Evolutionary conservation across 805 yeast species (phyloP).

Genomic region (Candida gorgasii): DNA sequence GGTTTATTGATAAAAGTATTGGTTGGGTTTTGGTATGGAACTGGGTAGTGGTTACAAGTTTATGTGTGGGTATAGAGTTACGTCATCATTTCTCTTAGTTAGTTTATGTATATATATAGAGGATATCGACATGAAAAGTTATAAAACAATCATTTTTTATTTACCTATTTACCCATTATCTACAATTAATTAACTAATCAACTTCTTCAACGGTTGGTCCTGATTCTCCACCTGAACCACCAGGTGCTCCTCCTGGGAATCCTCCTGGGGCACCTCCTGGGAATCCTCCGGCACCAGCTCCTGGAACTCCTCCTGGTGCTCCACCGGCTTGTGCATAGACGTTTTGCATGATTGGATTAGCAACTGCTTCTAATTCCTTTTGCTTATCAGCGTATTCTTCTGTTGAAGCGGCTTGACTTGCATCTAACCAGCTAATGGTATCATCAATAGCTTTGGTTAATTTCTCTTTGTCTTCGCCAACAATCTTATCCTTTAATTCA

Average conservation of each 20-base stretch:
- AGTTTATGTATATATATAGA: not conserved
- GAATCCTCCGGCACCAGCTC: constrained; percentile 34
- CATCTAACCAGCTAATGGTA: constrained; percentile 42
- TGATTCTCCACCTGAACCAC: constrained; percentile 16
- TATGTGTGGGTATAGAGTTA: constrained; percentile 27
- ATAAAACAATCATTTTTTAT: not conserved
- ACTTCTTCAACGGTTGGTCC: constrained; percentile 22
- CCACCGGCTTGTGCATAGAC: constrained; percentile 35
- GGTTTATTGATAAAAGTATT: constrained; percentile 37
- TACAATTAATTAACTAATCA: constrained; percentile 16
- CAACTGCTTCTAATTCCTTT: constrained; percentile 41
- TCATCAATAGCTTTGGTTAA: constrained; percentile 43
- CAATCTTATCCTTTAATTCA: constrained; percentile 46
- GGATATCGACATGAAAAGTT: not conserved
- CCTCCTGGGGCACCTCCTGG: constrained; percentile 36
- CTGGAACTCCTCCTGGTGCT: constrained; percentile 34
- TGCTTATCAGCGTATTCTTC: constrained; percentile 43
- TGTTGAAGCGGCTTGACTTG: constrained; percentile 38
- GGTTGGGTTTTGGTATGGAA: constrained; percentile 30
- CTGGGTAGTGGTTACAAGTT: constrained; percentile 30
- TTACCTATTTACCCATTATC: constrained; percentile 2
- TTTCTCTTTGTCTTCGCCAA: constrained; percentile 53
- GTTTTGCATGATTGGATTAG: constrained; percentile 39
- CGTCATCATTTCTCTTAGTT: not conserved
- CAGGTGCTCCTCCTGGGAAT: constrained; percentile 30